These are phyloP conservation scores for Amanita pseudoporphyria DNA, from an alignment of 768 basidiomycete genomes.

Conservation along the genomic window DNA sequence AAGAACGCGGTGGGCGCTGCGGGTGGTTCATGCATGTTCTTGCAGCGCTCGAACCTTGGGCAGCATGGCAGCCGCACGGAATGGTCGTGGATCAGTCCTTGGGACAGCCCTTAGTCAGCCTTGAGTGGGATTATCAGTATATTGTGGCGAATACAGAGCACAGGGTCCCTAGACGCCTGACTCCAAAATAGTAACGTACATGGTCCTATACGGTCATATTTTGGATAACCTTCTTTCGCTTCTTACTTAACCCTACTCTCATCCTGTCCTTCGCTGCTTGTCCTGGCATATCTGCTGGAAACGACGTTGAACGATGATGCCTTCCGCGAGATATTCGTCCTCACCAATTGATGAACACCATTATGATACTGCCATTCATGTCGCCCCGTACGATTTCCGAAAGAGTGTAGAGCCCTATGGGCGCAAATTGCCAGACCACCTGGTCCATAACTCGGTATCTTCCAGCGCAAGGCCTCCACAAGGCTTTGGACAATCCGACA, in stretches of 20 bases:
- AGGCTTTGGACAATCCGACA: background rate
- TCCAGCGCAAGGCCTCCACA: background rate
- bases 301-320: background rate
- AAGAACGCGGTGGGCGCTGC: too few species aligned
- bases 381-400: background rate
- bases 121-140: background rate
- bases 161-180: background rate
- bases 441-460: background rate
- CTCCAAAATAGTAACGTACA: constrained; percentile 5
- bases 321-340: background rate
- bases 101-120: background rate
- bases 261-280: background rate
- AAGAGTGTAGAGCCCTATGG: background rate
- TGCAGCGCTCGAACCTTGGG: background rate
- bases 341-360: background rate
- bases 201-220: constrained; percentile 4
- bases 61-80: constrained; percentile 4
- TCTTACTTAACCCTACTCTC: constrained; percentile 4
- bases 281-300: background rate
- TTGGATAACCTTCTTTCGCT: constrained; percentile 7
- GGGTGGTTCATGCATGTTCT: too few species aligned
- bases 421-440: background rate
- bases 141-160: background rate
- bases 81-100: constrained; percentile 1
- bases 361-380: background rate